Evolutionary conservation across 805 yeast genomes (phyloP).

Genomic region (Saccharomycopsis vini): DNA sequence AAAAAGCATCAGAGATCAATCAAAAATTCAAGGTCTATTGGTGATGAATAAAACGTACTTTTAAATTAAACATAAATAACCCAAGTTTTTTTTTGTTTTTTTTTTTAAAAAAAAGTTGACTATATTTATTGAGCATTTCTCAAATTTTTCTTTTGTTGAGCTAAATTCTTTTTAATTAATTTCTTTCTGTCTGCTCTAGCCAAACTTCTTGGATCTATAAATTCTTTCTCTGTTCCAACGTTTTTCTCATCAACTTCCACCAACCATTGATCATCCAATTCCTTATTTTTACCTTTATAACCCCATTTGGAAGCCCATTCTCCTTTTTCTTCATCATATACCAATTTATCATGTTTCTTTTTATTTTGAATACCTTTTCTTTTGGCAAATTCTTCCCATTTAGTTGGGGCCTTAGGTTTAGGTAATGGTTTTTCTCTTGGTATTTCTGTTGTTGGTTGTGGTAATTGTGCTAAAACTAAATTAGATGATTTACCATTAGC

Average conservation of each 20-base stretch:
- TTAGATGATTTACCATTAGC: conserved; percentile 49
- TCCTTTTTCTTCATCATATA: conserved; percentile 78
- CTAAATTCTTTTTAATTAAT: conserved; percentile 73
- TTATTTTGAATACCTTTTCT: conserved; percentile 90
- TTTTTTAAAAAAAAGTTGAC: no score
- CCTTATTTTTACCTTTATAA: conserved; percentile 83
- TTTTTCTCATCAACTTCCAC: conserved; percentile 84
- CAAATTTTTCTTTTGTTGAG: conserved; percentile 77
- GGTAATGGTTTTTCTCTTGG: conserved; percentile 97
- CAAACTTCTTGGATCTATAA: conserved; percentile 81
- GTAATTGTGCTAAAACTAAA: conserved; percentile 75
- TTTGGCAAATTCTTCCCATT: conserved; percentile 95
- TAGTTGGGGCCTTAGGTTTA: conserved; percentile 83
- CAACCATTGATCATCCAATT: conserved; percentile 81
- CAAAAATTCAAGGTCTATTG: no score
- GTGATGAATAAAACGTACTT: background rate
- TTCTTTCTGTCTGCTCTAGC: conserved; percentile 75
- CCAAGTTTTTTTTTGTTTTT: background rate
- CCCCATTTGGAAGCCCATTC: conserved; percentile 99
- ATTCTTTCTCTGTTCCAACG: conserved; percentile 48
- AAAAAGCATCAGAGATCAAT: background rate
- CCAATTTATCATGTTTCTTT: conserved; percentile 82
- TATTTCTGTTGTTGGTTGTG: conserved; percentile 69
- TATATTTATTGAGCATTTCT: conserved; percentile 1
- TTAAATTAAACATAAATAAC: no score